phyloP scores from a whole-genome alignment of 805 yeast genomes.

The Zygoascus tannicola region DNA sequence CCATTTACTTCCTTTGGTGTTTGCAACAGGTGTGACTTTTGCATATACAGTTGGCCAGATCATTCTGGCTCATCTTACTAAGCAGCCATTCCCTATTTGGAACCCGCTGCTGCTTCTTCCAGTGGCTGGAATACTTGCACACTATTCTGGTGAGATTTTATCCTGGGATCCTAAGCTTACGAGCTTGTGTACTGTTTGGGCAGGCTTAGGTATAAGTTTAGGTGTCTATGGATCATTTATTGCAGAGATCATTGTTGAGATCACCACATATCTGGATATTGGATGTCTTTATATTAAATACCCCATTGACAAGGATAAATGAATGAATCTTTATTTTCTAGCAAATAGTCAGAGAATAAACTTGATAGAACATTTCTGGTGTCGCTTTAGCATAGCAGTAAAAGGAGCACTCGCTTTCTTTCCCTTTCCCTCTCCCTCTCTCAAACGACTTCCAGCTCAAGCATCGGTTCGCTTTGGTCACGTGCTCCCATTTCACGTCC shows the following conservation, averaged over 20 bases:
- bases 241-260: conserved; percentile 67
- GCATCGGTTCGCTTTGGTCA: no score
- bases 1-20: conserved; percentile 43
- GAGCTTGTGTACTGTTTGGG: conserved; percentile 48
- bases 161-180: conserved; percentile 32
- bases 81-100: conserved; percentile 61
- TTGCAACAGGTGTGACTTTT: conserved; percentile 62
- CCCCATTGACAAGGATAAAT: conserved; percentile 10
- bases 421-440: no score
- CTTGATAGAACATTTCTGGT: no score
- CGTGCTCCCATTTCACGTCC: no score
- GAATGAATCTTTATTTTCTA: no score
- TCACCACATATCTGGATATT: conserved; percentile 71
- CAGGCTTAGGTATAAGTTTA: conserved; percentile 60
- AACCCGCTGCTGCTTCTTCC: conserved; percentile 56
- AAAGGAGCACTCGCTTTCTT: no score
- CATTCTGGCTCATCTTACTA: conserved; percentile 76
- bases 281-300: conserved; percentile 73
- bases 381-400: no score
- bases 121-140: conserved; percentile 27
- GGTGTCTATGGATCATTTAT: conserved; percentile 71
- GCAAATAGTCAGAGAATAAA: no score
- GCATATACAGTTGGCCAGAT: conserved; percentile 90
- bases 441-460: no score
- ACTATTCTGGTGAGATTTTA: conserved; percentile 15